Evolutionary conservation across 2,329 filamentous ascomycete species (phyloP).

Genomic region (Hypomyces perniciosus): DNA sequence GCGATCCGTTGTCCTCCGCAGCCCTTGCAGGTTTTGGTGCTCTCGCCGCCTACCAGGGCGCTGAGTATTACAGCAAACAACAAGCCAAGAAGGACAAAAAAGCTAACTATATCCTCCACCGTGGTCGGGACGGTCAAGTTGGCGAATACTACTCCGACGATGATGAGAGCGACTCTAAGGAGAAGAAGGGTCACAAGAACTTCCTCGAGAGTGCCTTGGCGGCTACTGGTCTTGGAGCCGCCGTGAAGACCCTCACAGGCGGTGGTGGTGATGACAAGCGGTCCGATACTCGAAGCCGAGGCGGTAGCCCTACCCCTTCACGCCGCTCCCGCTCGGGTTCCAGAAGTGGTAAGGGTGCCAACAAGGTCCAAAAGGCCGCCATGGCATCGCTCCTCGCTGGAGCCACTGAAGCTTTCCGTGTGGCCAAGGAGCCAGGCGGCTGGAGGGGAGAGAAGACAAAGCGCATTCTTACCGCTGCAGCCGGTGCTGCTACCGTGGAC

Average conservation of each 20-base stretch:
- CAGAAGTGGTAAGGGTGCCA: slow-evolving; percentile 38
- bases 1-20: slow-evolving; percentile 54
- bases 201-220: slow-evolving; percentile 58
- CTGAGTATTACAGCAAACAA: slow-evolving; percentile 57
- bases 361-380: slow-evolving; percentile 75
- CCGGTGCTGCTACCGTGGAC: slow-evolving; percentile 80
- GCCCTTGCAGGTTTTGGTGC: slow-evolving; percentile 60
- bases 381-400: slow-evolving; percentile 87
- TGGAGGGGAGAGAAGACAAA: slow-evolving; percentile 92
- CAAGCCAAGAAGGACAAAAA: slow-evolving; percentile 51
- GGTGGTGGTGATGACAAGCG: slow-evolving; percentile 37
- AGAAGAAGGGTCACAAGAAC: slow-evolving; percentile 57
- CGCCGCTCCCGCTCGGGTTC: slow-evolving; percentile 44
- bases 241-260: slow-evolving; percentile 54
- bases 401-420: slow-evolving; percentile 85
- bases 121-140: slow-evolving; percentile 47
- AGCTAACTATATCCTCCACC: slow-evolving; percentile 47
- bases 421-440: slow-evolving; percentile 79
- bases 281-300: slow-evolving; percentile 42
- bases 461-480: slow-evolving; percentile 81
- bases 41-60: slow-evolving; percentile 57
- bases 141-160: slow-evolving; percentile 54
- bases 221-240: slow-evolving; percentile 55
- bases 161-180: slow-evolving; percentile 40
- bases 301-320: slow-evolving; percentile 39